Evolutionary conservation across 2,329 filamentous ascomycete species (phyloP).

Genomic region (Ploettnerulaceae sp.): DNA sequence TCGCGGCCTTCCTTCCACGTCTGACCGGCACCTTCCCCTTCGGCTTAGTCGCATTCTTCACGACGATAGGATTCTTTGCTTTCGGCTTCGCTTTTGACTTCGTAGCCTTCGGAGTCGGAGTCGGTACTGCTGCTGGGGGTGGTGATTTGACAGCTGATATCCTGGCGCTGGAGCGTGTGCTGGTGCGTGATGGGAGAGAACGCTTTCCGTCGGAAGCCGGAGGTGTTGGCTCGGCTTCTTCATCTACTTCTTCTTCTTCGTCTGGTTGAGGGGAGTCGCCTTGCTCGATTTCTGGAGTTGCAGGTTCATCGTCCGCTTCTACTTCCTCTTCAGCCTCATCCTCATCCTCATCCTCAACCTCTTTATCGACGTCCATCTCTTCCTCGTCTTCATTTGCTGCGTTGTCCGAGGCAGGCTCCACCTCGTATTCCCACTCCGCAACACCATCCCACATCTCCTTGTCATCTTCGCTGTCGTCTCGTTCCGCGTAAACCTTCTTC

Average conservation of each 20-base stretch:
- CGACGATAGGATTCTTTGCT: slow-evolving; percentile 1
- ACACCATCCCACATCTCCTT: slow-evolving; percentile 37
- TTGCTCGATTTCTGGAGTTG: no score
- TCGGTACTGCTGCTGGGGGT: slow-evolving; percentile 7
- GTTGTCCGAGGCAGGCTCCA: slow-evolving; percentile 32
- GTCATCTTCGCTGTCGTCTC: slow-evolving; percentile 39
- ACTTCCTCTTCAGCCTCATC: slow-evolving; percentile 18
- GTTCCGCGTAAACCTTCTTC: slow-evolving; percentile 35
- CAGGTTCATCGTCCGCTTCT: slow-evolving; percentile 12
- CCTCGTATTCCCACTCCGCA: slow-evolving; percentile 34
- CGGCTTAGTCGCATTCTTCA: slow-evolving; percentile 8
- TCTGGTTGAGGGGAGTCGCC: no score
- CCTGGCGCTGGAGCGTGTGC: slow-evolving; percentile 10
- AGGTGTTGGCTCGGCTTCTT: no score
- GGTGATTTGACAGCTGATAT: neutral
- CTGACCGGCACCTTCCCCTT: neutral
- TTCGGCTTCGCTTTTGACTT: slow-evolving; percentile 11
- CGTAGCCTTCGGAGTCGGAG: slow-evolving; percentile 9
- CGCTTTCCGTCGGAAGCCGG: slow-evolving; percentile 14
- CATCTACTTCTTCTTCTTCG: no score
- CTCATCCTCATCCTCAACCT: slow-evolving; percentile 26
- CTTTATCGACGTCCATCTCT: slow-evolving; percentile 6
- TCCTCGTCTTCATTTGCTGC: slow-evolving; percentile 34
- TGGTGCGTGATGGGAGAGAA: slow-evolving; percentile 3
- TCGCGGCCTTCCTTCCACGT: slow-evolving; percentile 5